Evolutionary conservation across 78 protist genomes (phyloP).

Genomic region (Dictyostelium purpureum): DNA sequence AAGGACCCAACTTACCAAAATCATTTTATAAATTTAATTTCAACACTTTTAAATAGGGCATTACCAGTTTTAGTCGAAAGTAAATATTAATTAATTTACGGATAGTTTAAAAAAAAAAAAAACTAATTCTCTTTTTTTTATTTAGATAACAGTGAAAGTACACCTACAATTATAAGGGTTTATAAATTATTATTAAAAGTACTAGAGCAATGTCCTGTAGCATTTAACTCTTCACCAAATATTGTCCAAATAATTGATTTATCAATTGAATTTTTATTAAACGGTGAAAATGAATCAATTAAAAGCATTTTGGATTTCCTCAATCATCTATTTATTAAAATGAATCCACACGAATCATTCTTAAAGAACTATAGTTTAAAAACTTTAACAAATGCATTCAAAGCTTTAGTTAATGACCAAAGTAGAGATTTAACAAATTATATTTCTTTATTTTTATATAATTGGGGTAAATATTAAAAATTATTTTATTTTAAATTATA

Average conservation of each 20-base stretch:
- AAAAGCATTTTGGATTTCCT: constrained; percentile 25
- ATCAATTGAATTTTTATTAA: constrained; percentile 19
- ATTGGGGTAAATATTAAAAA: constrained; percentile 23
- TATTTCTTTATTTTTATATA: constrained; percentile 16
- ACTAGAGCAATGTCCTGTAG: constrained; percentile 2
- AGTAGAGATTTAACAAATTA: not conserved
- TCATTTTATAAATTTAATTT: constrained; percentile 25
- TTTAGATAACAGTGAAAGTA: constrained; percentile 27
- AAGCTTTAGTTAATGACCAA: constrained; percentile 47
- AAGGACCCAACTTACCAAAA: constrained; percentile 5
- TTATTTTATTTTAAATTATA: not conserved
- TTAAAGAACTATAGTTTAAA: not conserved
- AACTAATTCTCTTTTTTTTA: not conserved
- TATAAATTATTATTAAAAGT: constrained; percentile 8
- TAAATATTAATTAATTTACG: not conserved
- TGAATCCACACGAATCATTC: constrained; percentile 32
- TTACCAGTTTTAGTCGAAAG: constrained; percentile 41
- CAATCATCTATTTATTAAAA: constrained; percentile 14
- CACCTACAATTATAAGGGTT: constrained; percentile 29
- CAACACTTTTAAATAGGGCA: not conserved
- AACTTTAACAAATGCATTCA: constrained; percentile 15
- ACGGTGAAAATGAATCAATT: constrained; percentile 45
- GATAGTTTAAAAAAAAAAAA: not conserved
- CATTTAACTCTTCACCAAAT: constrained; percentile 20
- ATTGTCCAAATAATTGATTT: constrained; percentile 14